These are phyloP conservation scores for Cerioporus squamosus DNA, from an alignment of 1,284 basidiomycete genomes.

Conservation along the genomic window DNA sequence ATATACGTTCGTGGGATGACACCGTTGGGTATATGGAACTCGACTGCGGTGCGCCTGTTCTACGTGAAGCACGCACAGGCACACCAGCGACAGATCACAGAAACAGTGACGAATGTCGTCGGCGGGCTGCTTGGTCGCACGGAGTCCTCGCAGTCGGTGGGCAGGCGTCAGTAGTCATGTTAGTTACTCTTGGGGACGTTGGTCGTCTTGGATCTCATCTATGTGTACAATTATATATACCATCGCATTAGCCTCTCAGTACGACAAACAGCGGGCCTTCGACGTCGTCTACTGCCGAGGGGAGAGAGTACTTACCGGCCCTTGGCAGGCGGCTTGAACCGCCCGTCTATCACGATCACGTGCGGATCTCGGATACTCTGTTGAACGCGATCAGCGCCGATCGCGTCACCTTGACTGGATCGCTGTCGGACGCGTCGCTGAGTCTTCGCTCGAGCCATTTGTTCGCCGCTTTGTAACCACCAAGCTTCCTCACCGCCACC, in stretches of 20 bases:
- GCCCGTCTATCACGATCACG: conserved; percentile 10
- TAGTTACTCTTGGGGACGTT: neutral
- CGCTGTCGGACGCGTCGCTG: neutral
- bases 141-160: conserved; percentile 36
- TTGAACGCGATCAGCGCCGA: conserved; percentile 9
- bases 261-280: too few species aligned
- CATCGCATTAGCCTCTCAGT: too few species aligned
- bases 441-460: neutral
- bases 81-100: conserved; percentile 72
- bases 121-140: conserved; percentile 57
- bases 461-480: too few species aligned
- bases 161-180: conserved; percentile 26
- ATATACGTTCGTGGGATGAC: conserved; percentile 89
- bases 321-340: too few species aligned
- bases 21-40: conserved; percentile 85
- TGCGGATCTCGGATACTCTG: neutral
- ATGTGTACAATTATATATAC: neutral
- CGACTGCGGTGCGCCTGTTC: conserved; percentile 86
- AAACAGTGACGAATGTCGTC: conserved; percentile 76
- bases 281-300: too few species aligned
- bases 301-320: too few species aligned
- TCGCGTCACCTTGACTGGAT: conserved; percentile 12
- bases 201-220: neutral
- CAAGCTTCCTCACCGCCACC: too few species aligned
- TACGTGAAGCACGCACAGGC: conserved; percentile 83